Conservation (phyloP, 1,139 yeast species). For the Taphrina pruni region DNA sequence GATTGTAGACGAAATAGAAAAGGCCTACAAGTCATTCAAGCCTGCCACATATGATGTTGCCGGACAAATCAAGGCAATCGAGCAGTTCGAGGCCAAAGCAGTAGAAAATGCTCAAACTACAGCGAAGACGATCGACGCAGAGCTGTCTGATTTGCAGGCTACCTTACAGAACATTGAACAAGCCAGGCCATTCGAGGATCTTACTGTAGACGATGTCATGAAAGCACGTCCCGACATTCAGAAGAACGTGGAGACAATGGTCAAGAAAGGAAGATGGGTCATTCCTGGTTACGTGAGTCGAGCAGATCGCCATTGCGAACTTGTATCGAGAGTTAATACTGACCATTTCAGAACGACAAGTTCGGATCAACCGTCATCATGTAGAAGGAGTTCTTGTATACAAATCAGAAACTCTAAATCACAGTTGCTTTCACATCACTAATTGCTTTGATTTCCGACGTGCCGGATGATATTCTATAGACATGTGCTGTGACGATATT, state of each 20-base stretch:
- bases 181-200: constrained; percentile 97
- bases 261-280: constrained; percentile 96
- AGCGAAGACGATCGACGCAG: constrained; percentile 84
- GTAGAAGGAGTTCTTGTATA: constrained; percentile 5
- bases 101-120: constrained; percentile 93
- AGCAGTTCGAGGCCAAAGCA: constrained; percentile 93
- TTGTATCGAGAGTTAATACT: background rate
- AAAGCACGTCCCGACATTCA: constrained; percentile 97
- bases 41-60: constrained; percentile 85
- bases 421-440: no score
- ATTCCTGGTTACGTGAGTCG: constrained; percentile 79
- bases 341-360: constrained; percentile 31
- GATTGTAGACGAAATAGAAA: constrained; percentile 81
- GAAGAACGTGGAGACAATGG: constrained; percentile 92
- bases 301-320: background rate
- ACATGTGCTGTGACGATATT: no score
- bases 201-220: constrained; percentile 92
- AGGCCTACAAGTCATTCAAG: constrained; percentile 73
- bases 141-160: constrained; percentile 80
- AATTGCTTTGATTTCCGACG: no score
- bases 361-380: constrained; percentile 40
- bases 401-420: no score
- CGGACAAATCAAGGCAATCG: constrained; percentile 89
- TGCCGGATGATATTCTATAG: no score
- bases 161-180: constrained; percentile 91